A percentile compares a stretch with the other conserved stretches of the same genome.
Evolutionary conservation across 805 yeast species (phyloP).

Genomic region (Yamadazyma takamatsuzukensis): DNA sequence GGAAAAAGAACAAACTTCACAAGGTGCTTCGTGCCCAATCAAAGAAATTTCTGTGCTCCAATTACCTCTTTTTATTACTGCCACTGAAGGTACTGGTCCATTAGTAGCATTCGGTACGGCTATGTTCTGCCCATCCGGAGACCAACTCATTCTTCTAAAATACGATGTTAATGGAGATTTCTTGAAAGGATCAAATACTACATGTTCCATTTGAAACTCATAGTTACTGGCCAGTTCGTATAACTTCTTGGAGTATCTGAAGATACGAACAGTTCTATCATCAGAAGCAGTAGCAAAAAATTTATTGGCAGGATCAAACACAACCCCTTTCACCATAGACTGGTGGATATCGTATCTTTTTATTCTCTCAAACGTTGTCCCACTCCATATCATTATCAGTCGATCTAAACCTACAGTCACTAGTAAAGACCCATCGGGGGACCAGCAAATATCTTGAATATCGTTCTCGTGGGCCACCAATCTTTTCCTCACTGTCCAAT

Average conservation of each 20-base stretch:
- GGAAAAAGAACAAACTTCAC: constrained; percentile 74
- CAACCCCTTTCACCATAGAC: constrained; percentile 93
- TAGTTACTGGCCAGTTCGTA: constrained; percentile 54
- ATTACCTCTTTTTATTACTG: constrained; percentile 68
- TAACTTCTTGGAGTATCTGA: constrained; percentile 68
- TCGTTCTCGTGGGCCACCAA: constrained; percentile 97
- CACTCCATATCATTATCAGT: constrained; percentile 91
- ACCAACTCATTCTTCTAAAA: constrained; percentile 83
- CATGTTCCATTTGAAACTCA: constrained; percentile 82
- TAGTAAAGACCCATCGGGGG: constrained; percentile 85
- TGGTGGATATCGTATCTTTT: constrained; percentile 90
- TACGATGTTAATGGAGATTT: constrained; percentile 91
- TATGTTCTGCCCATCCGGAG: constrained; percentile 84
- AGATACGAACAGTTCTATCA: constrained; percentile 85
- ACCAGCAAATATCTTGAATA: constrained; percentile 97
- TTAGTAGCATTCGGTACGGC: constrained; percentile 85
- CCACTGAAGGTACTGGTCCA: constrained; percentile 76
- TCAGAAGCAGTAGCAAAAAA: constrained; percentile 97
- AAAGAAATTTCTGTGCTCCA: constrained; percentile 76
- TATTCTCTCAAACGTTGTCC: constrained; percentile 83
- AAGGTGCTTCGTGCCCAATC: constrained; percentile 82
- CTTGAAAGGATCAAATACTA: constrained; percentile 78
- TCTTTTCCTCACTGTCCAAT: constrained; percentile 91
- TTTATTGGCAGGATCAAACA: constrained; percentile 97
- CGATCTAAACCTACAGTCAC: constrained; percentile 95